A percentile compares a stretch with the other conserved stretches of the same genome.
Evolutionary conservation across 2,329 filamentous ascomycete species (phyloP).

Genomic region (Penicillium sclerotiorum): DNA sequence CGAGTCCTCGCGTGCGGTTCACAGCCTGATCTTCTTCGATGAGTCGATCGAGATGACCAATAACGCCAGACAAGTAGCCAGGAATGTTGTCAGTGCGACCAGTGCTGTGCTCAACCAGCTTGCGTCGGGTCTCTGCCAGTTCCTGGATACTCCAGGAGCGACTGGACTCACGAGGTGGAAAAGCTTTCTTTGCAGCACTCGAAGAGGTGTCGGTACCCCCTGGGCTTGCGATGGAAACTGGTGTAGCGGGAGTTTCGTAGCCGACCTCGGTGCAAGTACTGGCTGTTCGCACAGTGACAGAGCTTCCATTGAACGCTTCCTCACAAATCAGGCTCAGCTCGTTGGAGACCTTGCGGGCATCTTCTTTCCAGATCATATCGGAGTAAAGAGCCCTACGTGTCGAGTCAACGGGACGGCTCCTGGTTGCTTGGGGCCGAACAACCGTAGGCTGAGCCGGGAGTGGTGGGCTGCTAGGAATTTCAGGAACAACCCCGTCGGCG

Average conservation of each 20-base stretch:
- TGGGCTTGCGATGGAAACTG: constrained; percentile 41
- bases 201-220: constrained; percentile 19
- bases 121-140: constrained; percentile 60
- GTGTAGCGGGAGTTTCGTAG: constrained; percentile 56
- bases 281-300: constrained; percentile 52
- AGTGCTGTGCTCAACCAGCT: constrained; percentile 55
- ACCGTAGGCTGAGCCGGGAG: constrained; percentile 44
- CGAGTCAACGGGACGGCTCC: constrained; percentile 37
- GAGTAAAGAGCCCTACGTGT: constrained; percentile 44
- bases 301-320: constrained; percentile 80
- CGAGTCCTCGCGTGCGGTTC: constrained; percentile 3
- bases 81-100: constrained; percentile 48
- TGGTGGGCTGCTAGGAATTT: constrained; percentile 39
- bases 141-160: constrained; percentile 58
- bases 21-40: constrained; percentile 48
- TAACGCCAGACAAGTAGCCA: constrained; percentile 60
- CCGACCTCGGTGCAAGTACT: constrained; percentile 42
- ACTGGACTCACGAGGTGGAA: constrained; percentile 46
- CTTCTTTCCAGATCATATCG: constrained; percentile 67
- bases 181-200: constrained; percentile 33
- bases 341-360: constrained; percentile 79
- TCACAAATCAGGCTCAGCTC: constrained; percentile 90
- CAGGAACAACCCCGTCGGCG: constrained; percentile 22
- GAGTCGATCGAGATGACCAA: constrained; percentile 61
- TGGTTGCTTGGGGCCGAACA: constrained; percentile 36